These are phyloP conservation scores for Wickerhamomyces bovis DNA, from an alignment of 805 yeast genomes.

Conservation along the genomic window DNA sequence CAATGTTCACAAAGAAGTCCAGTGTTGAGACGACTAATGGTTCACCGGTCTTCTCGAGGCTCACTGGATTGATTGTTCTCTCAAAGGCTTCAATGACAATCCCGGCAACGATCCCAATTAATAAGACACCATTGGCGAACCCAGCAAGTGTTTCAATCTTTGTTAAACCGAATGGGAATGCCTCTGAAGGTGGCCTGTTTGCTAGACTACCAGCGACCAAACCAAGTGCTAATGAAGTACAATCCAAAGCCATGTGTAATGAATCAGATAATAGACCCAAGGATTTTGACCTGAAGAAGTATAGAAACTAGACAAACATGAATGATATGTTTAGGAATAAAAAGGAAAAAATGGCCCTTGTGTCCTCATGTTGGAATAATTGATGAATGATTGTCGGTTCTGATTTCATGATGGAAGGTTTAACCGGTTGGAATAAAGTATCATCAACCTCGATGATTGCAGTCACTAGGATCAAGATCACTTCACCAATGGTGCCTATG, in stretches of 20 bases:
- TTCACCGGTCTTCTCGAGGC: slow-evolving; percentile 74
- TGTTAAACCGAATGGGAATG: slow-evolving; percentile 79
- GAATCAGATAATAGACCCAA: slow-evolving; percentile 89
- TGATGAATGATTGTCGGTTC: slow-evolving; percentile 17
- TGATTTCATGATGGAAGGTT: not conserved
- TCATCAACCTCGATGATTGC: slow-evolving; percentile 13
- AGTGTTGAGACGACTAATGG: slow-evolving; percentile 75
- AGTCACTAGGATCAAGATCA: slow-evolving; percentile 9
- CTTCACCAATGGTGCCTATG: slow-evolving; percentile 10
- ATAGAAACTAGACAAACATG: slow-evolving; percentile 89
- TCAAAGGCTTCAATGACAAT: slow-evolving; percentile 83
- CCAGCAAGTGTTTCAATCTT: slow-evolving; percentile 92
- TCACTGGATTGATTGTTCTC: slow-evolving; percentile 72
- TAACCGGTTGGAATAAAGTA: slow-evolving; percentile 1
- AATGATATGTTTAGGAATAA: slow-evolving; percentile 80
- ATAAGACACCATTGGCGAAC: slow-evolving; percentile 85
- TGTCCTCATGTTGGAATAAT: slow-evolving; percentile 46
- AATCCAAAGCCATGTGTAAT: slow-evolving; percentile 93
- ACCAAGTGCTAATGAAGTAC: slow-evolving; percentile 85
- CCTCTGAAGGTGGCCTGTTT: slow-evolving; percentile 53
- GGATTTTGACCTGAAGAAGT: slow-evolving; percentile 89
- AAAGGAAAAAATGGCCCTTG: slow-evolving; percentile 85
- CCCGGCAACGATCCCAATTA: slow-evolving; percentile 85
- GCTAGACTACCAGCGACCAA: slow-evolving; percentile 73
- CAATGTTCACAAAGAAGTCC: slow-evolving; percentile 82